phyloP scores from a whole-genome alignment of 495 filamentous ascomycete genomes.

The Penicillium paradoxum region DNA sequence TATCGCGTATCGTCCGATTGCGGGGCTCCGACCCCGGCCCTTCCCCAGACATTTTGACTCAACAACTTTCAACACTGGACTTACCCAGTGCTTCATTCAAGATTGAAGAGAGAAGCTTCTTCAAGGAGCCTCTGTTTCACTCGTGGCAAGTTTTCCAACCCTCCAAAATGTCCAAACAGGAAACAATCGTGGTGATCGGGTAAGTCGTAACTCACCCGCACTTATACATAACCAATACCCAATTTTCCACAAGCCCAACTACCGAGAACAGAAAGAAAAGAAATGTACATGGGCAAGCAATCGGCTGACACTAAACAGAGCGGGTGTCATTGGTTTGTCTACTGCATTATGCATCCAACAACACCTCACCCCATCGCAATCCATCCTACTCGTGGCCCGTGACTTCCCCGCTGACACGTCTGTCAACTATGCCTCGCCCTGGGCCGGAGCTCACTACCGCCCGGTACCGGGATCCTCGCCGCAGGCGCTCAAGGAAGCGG shows the following conservation, averaged over 20 bases:
- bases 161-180: constrained; percentile 18
- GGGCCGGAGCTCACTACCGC: constrained; percentile 62
- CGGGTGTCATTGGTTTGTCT: constrained; percentile 55
- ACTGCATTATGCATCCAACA: constrained; percentile 48
- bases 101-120: not conserved
- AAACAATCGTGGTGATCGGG: constrained; percentile 46
- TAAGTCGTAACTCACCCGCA: constrained; percentile 10
- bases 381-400: constrained; percentile 50
- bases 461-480: constrained; percentile 44
- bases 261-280: not conserved
- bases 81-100: not conserved
- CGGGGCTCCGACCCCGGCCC: not conserved
- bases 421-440: constrained; percentile 60
- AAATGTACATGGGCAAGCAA: not conserved
- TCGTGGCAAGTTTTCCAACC: not conserved
- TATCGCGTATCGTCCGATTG: constrained; percentile 15
- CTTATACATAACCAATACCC: not conserved
- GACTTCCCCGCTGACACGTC: constrained; percentile 51
- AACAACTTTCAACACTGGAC: not conserved
- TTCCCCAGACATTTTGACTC: constrained; percentile 17
- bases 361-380: constrained; percentile 27
- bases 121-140: not conserved
- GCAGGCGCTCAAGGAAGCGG: constrained; percentile 42
- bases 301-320: constrained; percentile 34
- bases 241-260: not conserved